Evolutionary conservation across 768 basidiomycete species (phyloP), one percentile per base, ranked within the genome.

Genomic region (Lactarius pseudohatsudake): DNA sequence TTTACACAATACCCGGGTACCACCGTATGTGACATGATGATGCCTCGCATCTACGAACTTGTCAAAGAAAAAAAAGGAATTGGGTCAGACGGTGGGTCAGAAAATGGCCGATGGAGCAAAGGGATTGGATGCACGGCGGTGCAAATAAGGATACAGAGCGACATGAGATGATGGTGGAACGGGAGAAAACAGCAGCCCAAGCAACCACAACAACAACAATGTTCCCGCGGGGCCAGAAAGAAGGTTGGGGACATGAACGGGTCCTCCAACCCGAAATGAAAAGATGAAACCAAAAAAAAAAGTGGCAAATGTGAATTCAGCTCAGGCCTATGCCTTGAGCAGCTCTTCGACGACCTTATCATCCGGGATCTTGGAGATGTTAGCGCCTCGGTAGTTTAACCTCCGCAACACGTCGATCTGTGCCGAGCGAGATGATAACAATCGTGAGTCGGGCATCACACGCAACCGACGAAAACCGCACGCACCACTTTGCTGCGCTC

Each of bases 371-470:
- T 90, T 88, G 16, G 87, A 81, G 56, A 90, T 86, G 74, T 94
- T 95, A 20, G 85, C 79, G 30, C 94, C 87, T 32, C 94, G 86
- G 78, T 96, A 96, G 76, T 96, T 96, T 74, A 96, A 74, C 72
- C 92, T 82, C 70, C 90, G 85, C 67, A 96, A 82, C n/a, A 89
- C 90, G 73, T 94, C 94, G 67, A 96, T 92, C 92, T 95, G 60
- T 38, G 60, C 22, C 57, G 20, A 45, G 43, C 53, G 3, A n/a
- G 43, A 10, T 45, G 20, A 20, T 13, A 5, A 15, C 13, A 10
- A 43, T 57, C 56, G 50, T 69, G 53, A 54, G 45, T 18, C 26
- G 20, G 47, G 54, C 3, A 59, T 28, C 16, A 4, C 26, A 50
- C 20, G 41, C 38, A 57, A 47, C 10, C 32, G 54, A n/a, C 36